Base-by-base conservation (phyloP, 768 basidiomycete genomes). In the Phanerodontia chrysosporium region DNA sequence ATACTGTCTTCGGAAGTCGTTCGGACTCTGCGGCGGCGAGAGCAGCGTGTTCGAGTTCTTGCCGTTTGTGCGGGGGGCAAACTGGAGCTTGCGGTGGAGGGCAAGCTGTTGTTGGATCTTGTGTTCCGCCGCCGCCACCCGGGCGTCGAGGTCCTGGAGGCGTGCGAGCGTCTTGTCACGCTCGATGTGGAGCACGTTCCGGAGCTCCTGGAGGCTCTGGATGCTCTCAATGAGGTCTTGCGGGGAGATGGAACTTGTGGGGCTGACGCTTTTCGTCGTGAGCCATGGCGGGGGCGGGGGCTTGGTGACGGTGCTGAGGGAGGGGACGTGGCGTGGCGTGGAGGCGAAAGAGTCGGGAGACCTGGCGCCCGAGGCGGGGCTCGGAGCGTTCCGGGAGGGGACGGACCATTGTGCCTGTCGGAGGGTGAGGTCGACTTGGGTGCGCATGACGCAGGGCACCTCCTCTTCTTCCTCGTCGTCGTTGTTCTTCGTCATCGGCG, bases 251-350 rank as follows among this genome's bases (percentile, higher is more conserved):
- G 10, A 10, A 18, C 12, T 25, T 3, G 22, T 24, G 24, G 24
- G 27, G 24, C 27, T 48, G 46, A 18, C 46, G 46, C 27, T 24
- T 48, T 28, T 48, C 30, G 29, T 10, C 14, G 51, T 18, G 30
- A 22, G 7, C 29, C 51, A 51, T 30, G 25, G 51, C 6, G 29
- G 16, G 1, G 51, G 49, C 49, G 49, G 49, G 21, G 27, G 30
- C 30, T 36, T 25, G 29, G 51, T 51, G 51, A 51, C 51, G 16
- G 51, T 51, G 30, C 51, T 51, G 29, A 51, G 51, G 24, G 46
- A 28, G 24, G 46, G 46, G 18, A 45, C 18, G 46, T 28, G 46
- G 46, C 27, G 46, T 48, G 46, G 22, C 24, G 46, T 25, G 46
- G 46, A 48, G 46, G 22, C 24, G 46, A 28, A 48, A 3, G 46